These are phyloP conservation scores for Eucalyptus sp. DNA, from an alignment of 345 rosid species.

Conservation along the genomic window DNA sequence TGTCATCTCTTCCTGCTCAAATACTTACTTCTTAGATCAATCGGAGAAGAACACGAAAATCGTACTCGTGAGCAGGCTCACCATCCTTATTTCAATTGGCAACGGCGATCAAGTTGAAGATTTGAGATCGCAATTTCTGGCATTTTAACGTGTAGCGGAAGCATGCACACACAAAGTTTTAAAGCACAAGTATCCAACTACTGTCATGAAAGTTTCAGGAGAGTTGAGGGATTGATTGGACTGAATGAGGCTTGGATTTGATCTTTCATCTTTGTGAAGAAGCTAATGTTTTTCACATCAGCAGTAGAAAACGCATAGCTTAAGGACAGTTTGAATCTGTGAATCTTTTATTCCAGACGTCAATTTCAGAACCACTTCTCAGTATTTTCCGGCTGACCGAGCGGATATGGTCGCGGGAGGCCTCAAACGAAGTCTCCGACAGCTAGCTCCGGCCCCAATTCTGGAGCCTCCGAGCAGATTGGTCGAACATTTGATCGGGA, in stretches of 20 bases:
- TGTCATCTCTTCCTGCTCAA: not conserved
- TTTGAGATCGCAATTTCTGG: not conserved
- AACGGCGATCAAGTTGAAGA: not conserved
- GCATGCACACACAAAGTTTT: not conserved
- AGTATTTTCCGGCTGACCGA: not conserved
- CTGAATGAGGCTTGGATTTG: not conserved
- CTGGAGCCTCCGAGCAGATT: not conserved
- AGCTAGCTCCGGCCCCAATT: not conserved
- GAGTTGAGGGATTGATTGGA: not conserved
- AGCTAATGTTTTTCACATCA: not conserved
- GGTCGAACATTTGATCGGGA: not conserved
- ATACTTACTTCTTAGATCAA: not conserved
- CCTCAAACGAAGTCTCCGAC: not conserved
- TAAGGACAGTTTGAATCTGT: not conserved
- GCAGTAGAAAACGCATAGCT: not conserved
- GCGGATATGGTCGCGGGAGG: not conserved
- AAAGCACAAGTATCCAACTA: not conserved
- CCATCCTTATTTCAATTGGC: not conserved
- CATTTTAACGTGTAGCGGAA: not conserved
- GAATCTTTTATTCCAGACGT: not conserved
- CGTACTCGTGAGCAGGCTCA: not conserved
- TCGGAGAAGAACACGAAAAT: not conserved
- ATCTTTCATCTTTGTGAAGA: not conserved
- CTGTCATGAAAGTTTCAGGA: not conserved
- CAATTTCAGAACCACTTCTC: not conserved